These are phyloP conservation scores for Cladosporium sp. DNA, from an alignment of 2,329 filamentous ascomycete species.

Conservation along the genomic window DNA sequence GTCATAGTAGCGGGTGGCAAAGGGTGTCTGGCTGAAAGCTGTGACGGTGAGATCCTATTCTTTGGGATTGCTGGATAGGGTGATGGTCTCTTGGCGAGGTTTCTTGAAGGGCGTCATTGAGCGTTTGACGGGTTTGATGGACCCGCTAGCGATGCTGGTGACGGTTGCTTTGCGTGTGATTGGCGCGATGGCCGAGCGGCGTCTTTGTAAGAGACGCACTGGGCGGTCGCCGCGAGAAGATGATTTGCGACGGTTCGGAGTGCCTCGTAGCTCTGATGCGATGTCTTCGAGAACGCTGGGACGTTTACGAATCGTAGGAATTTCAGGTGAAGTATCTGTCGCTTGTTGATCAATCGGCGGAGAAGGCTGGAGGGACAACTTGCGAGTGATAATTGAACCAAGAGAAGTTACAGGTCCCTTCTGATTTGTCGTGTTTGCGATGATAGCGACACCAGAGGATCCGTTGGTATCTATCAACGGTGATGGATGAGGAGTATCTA, in stretches of 20 bases:
- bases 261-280: not conserved
- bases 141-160: not conserved
- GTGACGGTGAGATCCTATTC: conserved; percentile 22
- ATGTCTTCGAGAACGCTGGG: not conserved
- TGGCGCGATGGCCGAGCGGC: conserved; percentile 8
- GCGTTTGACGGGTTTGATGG: not conserved
- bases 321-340: not conserved
- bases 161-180: not conserved
- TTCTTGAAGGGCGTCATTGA: not conserved
- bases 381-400: not conserved
- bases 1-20: conserved; percentile 28
- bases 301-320: not conserved
- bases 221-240: not conserved
- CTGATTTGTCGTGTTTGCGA: not conserved
- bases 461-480: not conserved
- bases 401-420: not conserved
- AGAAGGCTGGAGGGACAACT: not conserved
- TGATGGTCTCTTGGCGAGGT: not conserved
- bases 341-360: not conserved
- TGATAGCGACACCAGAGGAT: not conserved
- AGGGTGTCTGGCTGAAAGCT: conserved; percentile 29
- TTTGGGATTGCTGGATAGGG: conserved; percentile 10
- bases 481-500: not conserved
- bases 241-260: not conserved
- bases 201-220: not conserved